Percentiles rank a stretch among this genome's conserved stretches.
These are phyloP conservation scores for Amanita polypyramis DNA, from an alignment of 768 basidiomycete species.

Conservation along the genomic window DNA sequence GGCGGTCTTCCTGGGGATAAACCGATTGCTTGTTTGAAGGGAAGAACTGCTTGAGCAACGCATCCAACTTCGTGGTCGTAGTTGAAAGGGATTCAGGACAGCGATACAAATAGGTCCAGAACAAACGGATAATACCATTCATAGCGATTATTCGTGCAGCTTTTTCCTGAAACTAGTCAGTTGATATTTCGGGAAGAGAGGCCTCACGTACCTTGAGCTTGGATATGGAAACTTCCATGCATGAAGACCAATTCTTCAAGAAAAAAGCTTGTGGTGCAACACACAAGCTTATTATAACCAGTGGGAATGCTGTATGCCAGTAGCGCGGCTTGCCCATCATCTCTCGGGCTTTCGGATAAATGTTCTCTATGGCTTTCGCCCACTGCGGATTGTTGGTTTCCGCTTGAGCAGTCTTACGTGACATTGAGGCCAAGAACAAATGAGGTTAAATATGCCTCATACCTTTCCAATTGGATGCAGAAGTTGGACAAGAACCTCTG, in stretches of 20 bases:
- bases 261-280: constrained; percentile 84
- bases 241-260: constrained; percentile 67
- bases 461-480: constrained; percentile 89
- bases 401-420: constrained; percentile 73
- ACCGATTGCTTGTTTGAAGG: constrained; percentile 54
- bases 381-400: constrained; percentile 94
- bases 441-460: constrained; percentile 6
- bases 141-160: constrained; percentile 56
- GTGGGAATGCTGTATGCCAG: constrained; percentile 79
- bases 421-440: constrained; percentile 2
- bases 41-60: constrained; percentile 66
- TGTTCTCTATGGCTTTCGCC: constrained; percentile 83
- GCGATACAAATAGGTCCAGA: constrained; percentile 95
- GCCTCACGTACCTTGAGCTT: constrained; percentile 63
- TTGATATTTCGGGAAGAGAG: background rate
- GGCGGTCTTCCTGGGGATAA: constrained; percentile 61
- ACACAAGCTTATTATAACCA: constrained; percentile 75
- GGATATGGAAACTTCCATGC: constrained; percentile 59
- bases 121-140: constrained; percentile 72
- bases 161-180: constrained; percentile 52
- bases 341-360: constrained; percentile 72
- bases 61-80: constrained; percentile 71
- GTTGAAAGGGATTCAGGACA: constrained; percentile 80
- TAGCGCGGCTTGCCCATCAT: constrained; percentile 86
- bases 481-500: constrained; percentile 66